Evolutionary conservation across 257 asterid genomes (phyloP), one percentile per base, ranked within the genome.

Genomic region (Solanum rostratum): DNA sequence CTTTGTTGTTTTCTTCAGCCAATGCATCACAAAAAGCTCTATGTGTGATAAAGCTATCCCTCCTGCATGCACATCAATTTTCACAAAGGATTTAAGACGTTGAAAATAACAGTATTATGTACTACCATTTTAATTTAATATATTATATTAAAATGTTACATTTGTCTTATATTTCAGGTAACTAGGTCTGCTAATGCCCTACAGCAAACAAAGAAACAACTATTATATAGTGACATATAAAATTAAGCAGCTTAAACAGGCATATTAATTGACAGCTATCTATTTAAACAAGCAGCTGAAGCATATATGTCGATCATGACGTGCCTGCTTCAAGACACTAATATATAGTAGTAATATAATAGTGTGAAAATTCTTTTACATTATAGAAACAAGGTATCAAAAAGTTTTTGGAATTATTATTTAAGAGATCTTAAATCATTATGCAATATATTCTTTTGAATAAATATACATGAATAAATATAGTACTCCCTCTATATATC

Each of bases 21-120:
- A 95, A 66, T 70, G 99, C 99, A 69, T 95, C 99, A 46, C 99
- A 95, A 86, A 95, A 95, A 7, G 98, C 98, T 80, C 99, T 90
- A 81, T 95, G 99, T n/a, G 99, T 94, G 65, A 95, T 93, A 86
- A 95, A 94, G 90, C 99, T 95, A 88, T 95, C 99, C 84, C 99
- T 90, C 97, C 99, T 94, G 95, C 29, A 76, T 92, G 95, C 22
- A 70, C 53, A 39, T 45, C 79, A 70, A 81, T 14, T n/a, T 73
- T 14, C 19, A 39, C 0, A 2, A 13, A 37, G 1, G 9, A 20
- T 41, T 12, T 41, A 71, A 33, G 39, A 33, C 39, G 39, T 33
- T 3, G 39, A 33, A 33, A 33, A 33, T 4, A 33, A 15, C 39
- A 70, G 12, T 70, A 19, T 10, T 39, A 39, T 20, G 20, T 30